These are phyloP conservation scores for Moricandia arvensis DNA, from an alignment of 345 rosid species.

Conservation along the genomic window DNA sequence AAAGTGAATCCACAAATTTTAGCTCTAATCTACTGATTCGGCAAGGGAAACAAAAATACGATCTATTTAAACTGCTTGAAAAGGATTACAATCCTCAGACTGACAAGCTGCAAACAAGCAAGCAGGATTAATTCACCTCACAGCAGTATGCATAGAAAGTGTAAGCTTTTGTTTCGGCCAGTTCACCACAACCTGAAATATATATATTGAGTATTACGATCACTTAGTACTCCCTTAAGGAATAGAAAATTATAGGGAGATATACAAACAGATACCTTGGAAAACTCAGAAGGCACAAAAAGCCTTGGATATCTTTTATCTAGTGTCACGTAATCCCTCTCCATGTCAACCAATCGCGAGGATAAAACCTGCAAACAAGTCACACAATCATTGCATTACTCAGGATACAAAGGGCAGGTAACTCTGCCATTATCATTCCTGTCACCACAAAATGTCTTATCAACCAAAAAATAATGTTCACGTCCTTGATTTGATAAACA, in stretches of 20 bases:
- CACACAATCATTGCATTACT: slow-evolving; percentile 1
- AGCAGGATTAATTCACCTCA: slow-evolving; percentile 48
- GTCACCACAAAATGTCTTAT: slow-evolving; percentile 6
- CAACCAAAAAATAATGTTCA: slow-evolving; percentile 5
- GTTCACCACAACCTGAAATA: slow-evolving; percentile 65
- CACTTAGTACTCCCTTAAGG: slow-evolving; percentile 11
- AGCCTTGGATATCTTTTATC: slow-evolving; percentile 80
- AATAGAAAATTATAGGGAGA: not conserved
- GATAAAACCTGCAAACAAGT: slow-evolving; percentile 62
- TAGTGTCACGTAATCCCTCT: slow-evolving; percentile 75
- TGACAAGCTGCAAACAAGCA: slow-evolving; percentile 2
- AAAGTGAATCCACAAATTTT: slow-evolving; percentile 14
- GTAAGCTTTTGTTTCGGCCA: slow-evolving; percentile 81
- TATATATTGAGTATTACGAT: slow-evolving; percentile 16
- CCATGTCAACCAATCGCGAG: slow-evolving; percentile 60
- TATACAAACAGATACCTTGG: slow-evolving; percentile 55
- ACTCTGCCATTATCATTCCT: not conserved
- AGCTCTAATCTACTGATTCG: not conserved
- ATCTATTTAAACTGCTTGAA: not conserved
- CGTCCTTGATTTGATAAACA: slow-evolving; percentile 2
- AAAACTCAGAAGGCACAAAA: slow-evolving; percentile 69
- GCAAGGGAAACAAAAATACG: not conserved
- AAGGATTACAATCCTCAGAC: slow-evolving; percentile 4
- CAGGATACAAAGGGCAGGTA: slow-evolving; percentile 1
- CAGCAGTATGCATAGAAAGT: slow-evolving; percentile 76